Evolutionary conservation across 2,329 filamentous ascomycete genomes (phyloP).

Genomic region (Botrytis cinerea): DNA sequence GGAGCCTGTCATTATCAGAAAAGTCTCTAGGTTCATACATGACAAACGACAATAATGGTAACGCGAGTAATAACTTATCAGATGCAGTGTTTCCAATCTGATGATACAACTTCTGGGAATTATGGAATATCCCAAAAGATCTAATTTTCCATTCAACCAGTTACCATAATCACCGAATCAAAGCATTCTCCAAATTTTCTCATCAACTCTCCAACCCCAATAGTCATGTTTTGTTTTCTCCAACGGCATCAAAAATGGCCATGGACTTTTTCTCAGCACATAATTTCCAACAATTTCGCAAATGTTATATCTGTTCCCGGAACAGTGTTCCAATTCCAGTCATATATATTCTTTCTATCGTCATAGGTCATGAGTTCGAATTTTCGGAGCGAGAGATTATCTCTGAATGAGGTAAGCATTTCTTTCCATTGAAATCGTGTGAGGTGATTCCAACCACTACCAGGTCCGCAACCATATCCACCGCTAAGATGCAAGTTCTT

Average conservation of each 20-base stretch:
- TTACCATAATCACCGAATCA: not conserved
- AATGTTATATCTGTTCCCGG: not conserved
- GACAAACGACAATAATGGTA: too few species aligned
- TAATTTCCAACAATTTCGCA: constrained; percentile 20
- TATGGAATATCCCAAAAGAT: not conserved
- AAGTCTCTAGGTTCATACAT: too few species aligned
- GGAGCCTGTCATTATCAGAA: too few species aligned
- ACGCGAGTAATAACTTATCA: too few species aligned
- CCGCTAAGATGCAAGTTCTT: constrained; percentile 18
- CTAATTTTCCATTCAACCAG: fast-evolving
- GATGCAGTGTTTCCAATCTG: not conserved
- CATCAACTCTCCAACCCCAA: constrained; percentile 25
- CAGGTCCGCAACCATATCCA: constrained; percentile 12
- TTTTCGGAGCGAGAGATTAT: not conserved
- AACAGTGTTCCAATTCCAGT: constrained; percentile 16
- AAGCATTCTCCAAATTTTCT: constrained; percentile 2
- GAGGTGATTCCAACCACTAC: constrained; percentile 18
- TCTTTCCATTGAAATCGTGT: constrained; percentile 19
- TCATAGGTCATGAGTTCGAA: constrained; percentile 23
- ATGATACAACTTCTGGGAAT: not conserved
- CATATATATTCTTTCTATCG: constrained; percentile 20
- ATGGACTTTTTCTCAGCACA: not conserved
- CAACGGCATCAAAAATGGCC: constrained; percentile 19
- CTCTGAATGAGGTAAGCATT: not conserved
- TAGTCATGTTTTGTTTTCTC: constrained; percentile 26